phyloP scores from a whole-genome alignment of 108 stramenopile genomes.

The Chaetoceros tenuissimus region DNA sequence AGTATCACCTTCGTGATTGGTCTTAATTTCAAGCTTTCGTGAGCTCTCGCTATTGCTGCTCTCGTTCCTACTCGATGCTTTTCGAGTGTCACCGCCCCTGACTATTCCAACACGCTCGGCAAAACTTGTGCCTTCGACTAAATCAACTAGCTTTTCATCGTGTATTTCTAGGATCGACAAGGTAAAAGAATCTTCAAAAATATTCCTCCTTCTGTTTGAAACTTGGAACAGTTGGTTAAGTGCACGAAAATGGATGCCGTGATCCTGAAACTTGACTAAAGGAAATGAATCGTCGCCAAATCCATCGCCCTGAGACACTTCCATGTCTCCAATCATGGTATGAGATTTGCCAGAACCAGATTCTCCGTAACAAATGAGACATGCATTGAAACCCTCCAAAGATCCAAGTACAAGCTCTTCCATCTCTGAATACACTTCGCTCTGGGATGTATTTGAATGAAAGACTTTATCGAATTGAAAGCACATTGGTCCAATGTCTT shows the following conservation, averaged over 20 bases:
- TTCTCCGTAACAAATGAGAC: constrained; percentile 94
- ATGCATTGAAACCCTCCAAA: constrained; percentile 93
- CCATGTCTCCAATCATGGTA: constrained; percentile 76
- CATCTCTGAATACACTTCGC: constrained; percentile 85
- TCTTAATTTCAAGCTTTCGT: constrained; percentile 64
- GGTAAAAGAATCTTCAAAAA: constrained; percentile 60
- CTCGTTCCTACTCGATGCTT: constrained; percentile 13
- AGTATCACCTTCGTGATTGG: constrained; percentile 78
- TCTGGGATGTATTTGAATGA: constrained; percentile 45
- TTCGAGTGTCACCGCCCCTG: constrained; percentile 20
- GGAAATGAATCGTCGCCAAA: constrained; percentile 4
- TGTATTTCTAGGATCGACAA: constrained; percentile 69
- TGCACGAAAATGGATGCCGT: constrained; percentile 59
- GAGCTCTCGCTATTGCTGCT: constrained; percentile 2
- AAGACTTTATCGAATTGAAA: constrained; percentile 92
- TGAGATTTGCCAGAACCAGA: constrained; percentile 88
- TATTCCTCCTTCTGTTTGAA: constrained; percentile 48
- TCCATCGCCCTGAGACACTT: constrained; percentile 3
- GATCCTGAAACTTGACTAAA: constrained; percentile 22
- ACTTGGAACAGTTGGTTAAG: constrained; percentile 60
- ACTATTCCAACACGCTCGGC: constrained; percentile 54
- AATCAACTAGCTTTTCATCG: constrained; percentile 64
- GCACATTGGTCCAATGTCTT: constrained; percentile 31
- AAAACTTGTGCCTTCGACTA: constrained; percentile 49
- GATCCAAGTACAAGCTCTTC: constrained; percentile 80